These are phyloP conservation scores for Paecilomyces sp. DNA, from an alignment of 2,329 filamentous ascomycete species.

Conservation along the genomic window DNA sequence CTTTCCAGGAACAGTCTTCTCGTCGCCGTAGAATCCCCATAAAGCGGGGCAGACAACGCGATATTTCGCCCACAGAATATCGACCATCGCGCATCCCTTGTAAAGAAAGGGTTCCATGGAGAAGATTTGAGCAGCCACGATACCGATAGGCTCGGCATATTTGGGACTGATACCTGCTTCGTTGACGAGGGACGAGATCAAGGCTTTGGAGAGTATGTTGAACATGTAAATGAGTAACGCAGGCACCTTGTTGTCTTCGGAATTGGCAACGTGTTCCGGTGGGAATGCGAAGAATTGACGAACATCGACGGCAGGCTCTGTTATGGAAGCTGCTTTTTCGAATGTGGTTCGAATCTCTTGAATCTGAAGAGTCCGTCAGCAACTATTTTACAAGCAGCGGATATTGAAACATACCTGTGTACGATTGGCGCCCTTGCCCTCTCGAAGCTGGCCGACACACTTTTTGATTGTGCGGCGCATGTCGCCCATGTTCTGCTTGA, in stretches of 20 bases:
- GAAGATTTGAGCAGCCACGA: slow-evolving; percentile 68
- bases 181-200: slow-evolving; percentile 62
- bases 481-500: slow-evolving; percentile 63
- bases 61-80: slow-evolving; percentile 83
- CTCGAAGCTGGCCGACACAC: slow-evolving; percentile 62
- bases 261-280: slow-evolving; percentile 26
- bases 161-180: slow-evolving; percentile 59
- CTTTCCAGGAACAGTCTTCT: slow-evolving; percentile 63
- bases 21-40: slow-evolving; percentile 72
- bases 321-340: slow-evolving; percentile 46
- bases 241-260: slow-evolving; percentile 49
- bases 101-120: slow-evolving; percentile 60
- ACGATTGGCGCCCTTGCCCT: slow-evolving; percentile 56
- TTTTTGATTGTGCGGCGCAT: slow-evolving; percentile 65
- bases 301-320: slow-evolving; percentile 51
- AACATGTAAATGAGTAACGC: slow-evolving; percentile 66
- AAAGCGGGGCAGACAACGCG: slow-evolving; percentile 73
- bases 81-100: slow-evolving; percentile 62
- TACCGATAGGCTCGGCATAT: slow-evolving; percentile 70
- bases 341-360: slow-evolving; percentile 47
- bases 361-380: slow-evolving; percentile 14
- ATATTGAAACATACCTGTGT: slow-evolving; percentile 40
- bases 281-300: slow-evolving; percentile 46
- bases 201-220: slow-evolving; percentile 66
- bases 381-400: neutral